Evolutionary conservation across 2,329 filamentous ascomycete species (phyloP).

Genomic region (Fusarium mexicanum): DNA sequence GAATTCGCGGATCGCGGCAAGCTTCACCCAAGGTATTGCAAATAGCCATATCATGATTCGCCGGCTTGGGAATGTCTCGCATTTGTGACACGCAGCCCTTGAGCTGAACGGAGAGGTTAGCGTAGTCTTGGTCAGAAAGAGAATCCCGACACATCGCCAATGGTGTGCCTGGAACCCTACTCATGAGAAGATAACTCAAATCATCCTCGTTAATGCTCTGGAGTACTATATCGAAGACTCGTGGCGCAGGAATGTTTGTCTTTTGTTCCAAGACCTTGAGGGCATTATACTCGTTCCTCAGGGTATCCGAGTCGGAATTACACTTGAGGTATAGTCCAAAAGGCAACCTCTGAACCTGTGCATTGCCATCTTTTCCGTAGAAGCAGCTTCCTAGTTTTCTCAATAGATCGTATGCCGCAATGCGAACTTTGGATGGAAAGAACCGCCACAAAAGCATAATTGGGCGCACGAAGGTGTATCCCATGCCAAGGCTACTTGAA

Average conservation of each 20-base stretch:
- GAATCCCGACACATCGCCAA: background rate
- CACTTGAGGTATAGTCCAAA: background rate
- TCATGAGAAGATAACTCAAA: background rate
- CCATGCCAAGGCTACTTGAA: background rate
- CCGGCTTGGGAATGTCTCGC: fast-evolving
- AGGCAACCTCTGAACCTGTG: background rate
- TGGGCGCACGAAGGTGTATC: background rate
- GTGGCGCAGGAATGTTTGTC: background rate
- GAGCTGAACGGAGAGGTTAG: background rate
- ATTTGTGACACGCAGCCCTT: background rate
- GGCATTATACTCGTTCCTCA: background rate
- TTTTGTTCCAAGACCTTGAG: background rate
- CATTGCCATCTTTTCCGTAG: background rate
- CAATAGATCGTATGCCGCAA: background rate
- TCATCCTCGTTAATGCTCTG: background rate
- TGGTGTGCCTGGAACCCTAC: background rate
- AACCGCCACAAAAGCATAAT: background rate
- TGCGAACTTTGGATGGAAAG: background rate
- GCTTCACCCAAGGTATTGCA: background rate
- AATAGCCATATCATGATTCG: background rate
- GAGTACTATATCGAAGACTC: background rate
- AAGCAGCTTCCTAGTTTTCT: background rate
- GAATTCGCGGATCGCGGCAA: background rate
- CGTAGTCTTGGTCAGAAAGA: background rate
- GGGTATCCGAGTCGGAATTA: background rate